phyloP scores from a whole-genome alignment of 306 rosid species.

The Prunus armeniaca region DNA sequence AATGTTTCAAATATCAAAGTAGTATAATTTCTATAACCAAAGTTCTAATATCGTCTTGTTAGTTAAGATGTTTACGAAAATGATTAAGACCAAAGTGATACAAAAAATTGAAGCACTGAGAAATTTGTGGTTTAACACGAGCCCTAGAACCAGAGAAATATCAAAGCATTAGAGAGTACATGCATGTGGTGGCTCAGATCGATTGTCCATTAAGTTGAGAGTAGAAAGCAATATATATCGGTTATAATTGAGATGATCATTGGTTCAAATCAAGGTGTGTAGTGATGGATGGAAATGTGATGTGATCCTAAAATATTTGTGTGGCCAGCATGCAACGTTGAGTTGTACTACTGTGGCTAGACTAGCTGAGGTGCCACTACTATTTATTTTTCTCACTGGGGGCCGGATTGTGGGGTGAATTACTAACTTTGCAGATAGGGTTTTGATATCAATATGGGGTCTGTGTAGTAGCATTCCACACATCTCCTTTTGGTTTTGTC shows the following conservation, averaged over 20 bases:
- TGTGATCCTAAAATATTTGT: constrained; percentile 32
- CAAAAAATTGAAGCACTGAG: not conserved
- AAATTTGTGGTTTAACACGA: not conserved
- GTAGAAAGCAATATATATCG: not conserved
- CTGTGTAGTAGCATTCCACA: constrained; percentile 68
- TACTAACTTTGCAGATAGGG: constrained; percentile 54
- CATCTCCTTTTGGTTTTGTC: constrained; percentile 46
- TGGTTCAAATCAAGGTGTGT: not conserved
- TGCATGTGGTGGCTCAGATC: not conserved
- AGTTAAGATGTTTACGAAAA: no score
- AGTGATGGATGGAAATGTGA: not conserved
- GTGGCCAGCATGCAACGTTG: constrained; percentile 45
- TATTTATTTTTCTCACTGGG: constrained; percentile 12
- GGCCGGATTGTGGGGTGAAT: constrained; percentile 21
- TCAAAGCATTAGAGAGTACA: not conserved
- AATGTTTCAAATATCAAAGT: no score
- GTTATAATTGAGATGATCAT: not conserved
- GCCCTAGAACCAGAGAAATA: not conserved
- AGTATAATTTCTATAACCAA: no score
- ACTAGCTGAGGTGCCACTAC: no score
- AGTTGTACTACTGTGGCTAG: not conserved
- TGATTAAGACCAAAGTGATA: not conserved
- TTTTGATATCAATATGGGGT: constrained; percentile 59
- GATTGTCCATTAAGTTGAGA: not conserved
- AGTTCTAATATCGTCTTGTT: no score